Conservation (phyloP, 2,329 filamentous ascomycete species). For the Dactylella cylindrospora region DNA sequence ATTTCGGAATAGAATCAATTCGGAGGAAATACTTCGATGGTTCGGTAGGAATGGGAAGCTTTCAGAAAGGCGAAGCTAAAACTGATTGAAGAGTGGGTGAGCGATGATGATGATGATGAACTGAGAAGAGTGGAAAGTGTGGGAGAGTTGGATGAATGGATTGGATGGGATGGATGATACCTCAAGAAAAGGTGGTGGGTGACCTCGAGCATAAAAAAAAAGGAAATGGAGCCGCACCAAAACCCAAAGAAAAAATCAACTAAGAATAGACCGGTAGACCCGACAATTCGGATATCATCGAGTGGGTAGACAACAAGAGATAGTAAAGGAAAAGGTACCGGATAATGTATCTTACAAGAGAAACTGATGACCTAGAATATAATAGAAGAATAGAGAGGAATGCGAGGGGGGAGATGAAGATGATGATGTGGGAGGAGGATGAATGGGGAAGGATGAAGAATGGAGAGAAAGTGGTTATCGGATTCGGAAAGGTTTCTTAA, state of each 20-base stretch:
- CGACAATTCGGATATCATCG: background rate
- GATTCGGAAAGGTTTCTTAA: background rate
- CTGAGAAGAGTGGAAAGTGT: background rate
- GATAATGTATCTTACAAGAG: constrained; percentile 16
- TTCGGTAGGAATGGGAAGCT: too few relatives aligned
- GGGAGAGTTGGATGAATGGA: background rate
- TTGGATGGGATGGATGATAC: constrained; percentile 1
- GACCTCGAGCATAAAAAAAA: constrained; percentile 20
- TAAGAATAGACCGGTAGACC: too few relatives aligned
- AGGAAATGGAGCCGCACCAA: background rate
- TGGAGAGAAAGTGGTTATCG: constrained; percentile 28
- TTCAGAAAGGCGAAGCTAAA: too few relatives aligned
- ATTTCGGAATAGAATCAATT: too few relatives aligned
- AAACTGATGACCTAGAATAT: constrained; percentile 2
- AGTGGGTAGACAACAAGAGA: background rate
- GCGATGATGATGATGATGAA: background rate
- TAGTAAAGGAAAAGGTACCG: constrained; percentile 37
- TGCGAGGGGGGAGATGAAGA: constrained; percentile 45
- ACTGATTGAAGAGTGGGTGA: too few relatives aligned
- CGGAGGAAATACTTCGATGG: too few relatives aligned
- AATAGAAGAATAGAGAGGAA: constrained; percentile 27
- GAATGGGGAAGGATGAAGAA: constrained; percentile 37
- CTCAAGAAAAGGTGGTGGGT: constrained; percentile 11
- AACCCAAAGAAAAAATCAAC: background rate
- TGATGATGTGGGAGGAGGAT: background rate